Evolutionary conservation across 2,329 filamentous ascomycete genomes (phyloP), one percentile per base, ranked within the genome.

Genomic region (Teratosphaeria pseudoeucalypti): DNA sequence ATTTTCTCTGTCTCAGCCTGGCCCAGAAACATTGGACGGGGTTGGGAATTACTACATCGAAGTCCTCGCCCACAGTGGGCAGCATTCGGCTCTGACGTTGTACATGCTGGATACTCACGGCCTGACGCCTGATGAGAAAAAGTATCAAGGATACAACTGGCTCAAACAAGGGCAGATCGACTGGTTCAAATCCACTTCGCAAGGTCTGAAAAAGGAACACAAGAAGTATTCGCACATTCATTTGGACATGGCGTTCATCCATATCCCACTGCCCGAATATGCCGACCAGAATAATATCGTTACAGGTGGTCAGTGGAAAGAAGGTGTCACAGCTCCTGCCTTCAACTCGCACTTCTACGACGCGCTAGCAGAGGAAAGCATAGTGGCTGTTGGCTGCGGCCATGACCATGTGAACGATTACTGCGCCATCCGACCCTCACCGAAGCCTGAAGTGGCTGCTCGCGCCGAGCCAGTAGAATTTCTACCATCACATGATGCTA

Each of bases 321-420:
- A 99, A 72, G 81, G 84, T 19, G 88, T 94, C 14, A 97, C 92
- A 0, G 92, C 94, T 0, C 94, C 94, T 0, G 80, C 79, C 0
- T 96, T 88, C 74, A 99, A 99, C 73, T 89, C 90, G 11, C 87
- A 90, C n/a, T 97, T 99, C 78, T 88, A 87, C 63, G 87, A 96
- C 70, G 92, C 90, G 2, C 80, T 99, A 9, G 85, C 95, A 9
- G 87, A 95, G 66, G 85, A 95, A 73, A 89, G 89, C 37, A 81
- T 99, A 37, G 81, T 91, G 60, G 87, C 94, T 77, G 89, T 95
- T 63, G 92, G 89, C 68, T 95, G 90, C 70, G 92, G 92, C 71
- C 92, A 97, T 72, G 94, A 99, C 70, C 94, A 99, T 71, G 92
- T 88, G 65, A 99, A 99, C 71, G 94, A 99, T 70, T 97, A 96